Evolutionary conservation across 148 eudicot genomes (phyloP).

Genomic region (Amaranthus hypochondriacus): DNA sequence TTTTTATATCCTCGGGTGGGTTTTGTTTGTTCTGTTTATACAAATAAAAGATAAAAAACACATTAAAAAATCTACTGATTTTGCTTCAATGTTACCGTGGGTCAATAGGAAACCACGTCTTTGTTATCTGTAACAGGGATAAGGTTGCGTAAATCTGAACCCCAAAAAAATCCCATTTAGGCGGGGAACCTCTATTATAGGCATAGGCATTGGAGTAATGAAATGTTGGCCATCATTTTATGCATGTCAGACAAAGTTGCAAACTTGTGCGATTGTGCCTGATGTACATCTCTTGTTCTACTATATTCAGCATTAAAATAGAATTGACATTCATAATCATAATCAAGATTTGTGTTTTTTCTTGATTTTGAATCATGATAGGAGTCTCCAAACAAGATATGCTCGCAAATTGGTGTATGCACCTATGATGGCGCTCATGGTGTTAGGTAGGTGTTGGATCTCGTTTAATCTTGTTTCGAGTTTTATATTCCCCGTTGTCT

Average conservation of each 20-base stretch:
- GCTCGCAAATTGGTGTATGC: constrained; percentile 84
- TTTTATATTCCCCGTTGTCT: not conserved
- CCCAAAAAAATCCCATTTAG: too few species aligned
- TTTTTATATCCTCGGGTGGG: not conserved
- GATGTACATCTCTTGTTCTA: not conserved
- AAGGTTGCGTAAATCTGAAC: too few species aligned
- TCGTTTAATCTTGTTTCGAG: not conserved
- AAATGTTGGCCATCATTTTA: not conserved
- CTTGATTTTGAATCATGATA: constrained; percentile 20
- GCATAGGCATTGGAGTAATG: too few species aligned
- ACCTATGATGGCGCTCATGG: constrained; percentile 71
- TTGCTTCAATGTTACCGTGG: too few species aligned
- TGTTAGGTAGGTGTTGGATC: constrained; percentile 50
- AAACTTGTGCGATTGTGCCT: not conserved
- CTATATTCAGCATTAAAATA: not conserved
- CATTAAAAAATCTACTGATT: too few species aligned
- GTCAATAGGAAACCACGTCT: too few species aligned
- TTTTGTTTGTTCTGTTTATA: too few species aligned
- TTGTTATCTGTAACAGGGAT: too few species aligned
- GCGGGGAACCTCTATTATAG: too few species aligned
- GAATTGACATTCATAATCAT: too few species aligned
- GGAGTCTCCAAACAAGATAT: constrained; percentile 71
- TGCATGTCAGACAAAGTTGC: not conserved
- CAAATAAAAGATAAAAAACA: too few species aligned
- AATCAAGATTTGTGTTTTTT: not conserved